Percentiles rank a stretch among this genome's conserved stretches.
Evolutionary conservation across 2,329 filamentous ascomycete genomes (phyloP).

Genomic region (Fusarium sp.): DNA sequence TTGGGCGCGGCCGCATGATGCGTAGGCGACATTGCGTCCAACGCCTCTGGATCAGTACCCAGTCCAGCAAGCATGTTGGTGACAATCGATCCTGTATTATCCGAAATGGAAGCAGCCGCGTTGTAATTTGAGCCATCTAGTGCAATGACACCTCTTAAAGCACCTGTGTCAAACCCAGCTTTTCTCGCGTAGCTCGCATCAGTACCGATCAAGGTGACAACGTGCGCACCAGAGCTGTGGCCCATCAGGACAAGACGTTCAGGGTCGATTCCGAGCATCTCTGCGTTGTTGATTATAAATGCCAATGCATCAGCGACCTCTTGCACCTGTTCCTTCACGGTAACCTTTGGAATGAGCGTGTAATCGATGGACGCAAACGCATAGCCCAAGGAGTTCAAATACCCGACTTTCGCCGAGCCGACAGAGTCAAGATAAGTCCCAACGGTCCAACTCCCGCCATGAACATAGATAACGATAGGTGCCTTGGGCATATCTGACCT

Average conservation of each 20-base stretch:
- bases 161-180: rapidly evolving
- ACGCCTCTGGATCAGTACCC: not conserved
- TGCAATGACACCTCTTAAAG: not conserved
- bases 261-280: not conserved
- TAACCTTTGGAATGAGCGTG: not conserved
- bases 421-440: constrained; percentile 14
- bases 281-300: not conserved
- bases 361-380: constrained; percentile 4
- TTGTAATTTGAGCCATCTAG: constrained; percentile 18
- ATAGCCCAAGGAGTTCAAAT: not conserved
- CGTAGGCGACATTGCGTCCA: not conserved
- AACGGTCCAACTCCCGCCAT: constrained; percentile 16
- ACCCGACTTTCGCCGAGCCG: constrained; percentile 4
- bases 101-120: constrained; percentile 4
- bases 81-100: constrained; percentile 4
- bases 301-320: constrained; percentile 5
- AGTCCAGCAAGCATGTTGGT: constrained; percentile 1
- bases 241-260: not conserved
- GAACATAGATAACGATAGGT: not conserved
- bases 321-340: constrained; percentile 9
- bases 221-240: constrained; percentile 17
- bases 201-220: not conserved
- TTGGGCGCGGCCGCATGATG: constrained; percentile 4
- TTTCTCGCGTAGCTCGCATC: constrained; percentile 1
- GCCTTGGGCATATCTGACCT: rapidly evolving